A percentile compares a stretch with the other conserved stretches of the same genome.
phyloP scores from a whole-genome alignment of 2,329 filamentous ascomycete genomes.

The Rutstroemia sydowiana region DNA sequence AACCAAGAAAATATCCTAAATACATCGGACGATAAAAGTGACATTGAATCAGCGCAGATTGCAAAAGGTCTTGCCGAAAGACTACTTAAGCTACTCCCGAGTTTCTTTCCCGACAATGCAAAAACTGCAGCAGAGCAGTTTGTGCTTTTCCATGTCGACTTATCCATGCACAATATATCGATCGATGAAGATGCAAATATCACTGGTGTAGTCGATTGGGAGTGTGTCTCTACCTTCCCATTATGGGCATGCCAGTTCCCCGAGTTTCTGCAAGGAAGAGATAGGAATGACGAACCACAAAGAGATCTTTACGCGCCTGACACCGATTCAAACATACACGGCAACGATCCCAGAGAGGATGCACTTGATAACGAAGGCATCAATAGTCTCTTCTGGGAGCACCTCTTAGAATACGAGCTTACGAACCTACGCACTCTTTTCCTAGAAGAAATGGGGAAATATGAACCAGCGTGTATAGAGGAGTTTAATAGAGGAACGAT shows the following conservation, averaged over 20 bases:
- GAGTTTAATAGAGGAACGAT: constrained; percentile 19
- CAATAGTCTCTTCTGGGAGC: constrained; percentile 34
- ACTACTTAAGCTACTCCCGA: constrained; percentile 29
- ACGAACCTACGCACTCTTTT: constrained; percentile 34
- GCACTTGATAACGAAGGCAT: constrained; percentile 35
- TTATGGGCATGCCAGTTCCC: constrained; percentile 33
- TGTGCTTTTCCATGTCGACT: constrained; percentile 33
- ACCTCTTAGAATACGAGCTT: constrained; percentile 35
- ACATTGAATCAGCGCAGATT: constrained; percentile 29
- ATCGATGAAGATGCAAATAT: constrained; percentile 32
- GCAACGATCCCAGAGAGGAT: constrained; percentile 10
- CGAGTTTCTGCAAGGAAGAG: constrained; percentile 28
- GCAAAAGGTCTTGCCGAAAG: constrained; percentile 22
- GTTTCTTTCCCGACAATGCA: constrained; percentile 27
- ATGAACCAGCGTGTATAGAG: constrained; percentile 15
- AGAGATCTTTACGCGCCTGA: constrained; percentile 4
- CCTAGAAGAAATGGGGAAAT: constrained; percentile 26
- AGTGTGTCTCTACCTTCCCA: constrained; percentile 36
- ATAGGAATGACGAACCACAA: constrained; percentile 29
- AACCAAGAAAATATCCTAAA: constrained; percentile 6
- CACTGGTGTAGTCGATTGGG: constrained; percentile 37
- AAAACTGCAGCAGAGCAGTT: constrained; percentile 27
- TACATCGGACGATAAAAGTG: constrained; percentile 17
- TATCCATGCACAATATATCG: constrained; percentile 35
- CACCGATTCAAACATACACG: constrained; percentile 1